Base-by-base conservation (phyloP, 2,329 filamentous ascomycete species). In the Penicillium sp. region DNA sequence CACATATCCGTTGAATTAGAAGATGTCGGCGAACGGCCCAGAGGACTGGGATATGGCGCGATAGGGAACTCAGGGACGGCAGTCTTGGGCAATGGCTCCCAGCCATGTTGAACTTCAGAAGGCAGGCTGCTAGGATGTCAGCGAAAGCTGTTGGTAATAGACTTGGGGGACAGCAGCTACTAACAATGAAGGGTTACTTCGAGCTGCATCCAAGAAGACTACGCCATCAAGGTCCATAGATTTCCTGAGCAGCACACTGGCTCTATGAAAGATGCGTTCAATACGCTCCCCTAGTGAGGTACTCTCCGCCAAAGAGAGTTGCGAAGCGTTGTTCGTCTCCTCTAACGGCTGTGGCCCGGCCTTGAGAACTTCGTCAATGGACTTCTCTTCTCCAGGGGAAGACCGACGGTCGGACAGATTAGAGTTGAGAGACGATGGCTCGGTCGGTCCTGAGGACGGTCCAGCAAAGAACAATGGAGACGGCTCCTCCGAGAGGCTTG, bases 171-270 rank as follows among this genome's bases (percentile, higher is more conserved):
- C 15, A n/a, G n/a, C 17, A 15, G 22, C 43, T 0, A 55, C 67
- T 66, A 14, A 71, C 69, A 71, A 65, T 57, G 66, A 66, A 14
- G 64, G 60, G 38, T 69, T 67, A 42, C 61, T 68, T 12, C 58
- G 68, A 31, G 64, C 28, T 5, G 67, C 62, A 62, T 67, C 60
- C 3, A 78, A 64, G n/a, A 76, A 75, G 0, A 72, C 67, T 2
- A 69, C 66, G 4, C 78, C 79, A 22, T 78, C 75, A 0, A 79
- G 67, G 48, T 80, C 75, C 48, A 82, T 69, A 0, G 79, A 76
- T 31, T 79, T 71, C 3, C 76, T 71, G 15, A 83, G 72, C 1
- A 81, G 73, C 6, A 72, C 70, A 38, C 79, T 78, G 5, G 80
- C 81, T 20, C 76, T 77, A 0, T 76, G 70, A 35, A 82, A 81